Percentiles rank a stretch among this genome's conserved stretches.
Evolutionary conservation across 116 monocot species (phyloP).

Genomic region (Zostera marina): DNA sequence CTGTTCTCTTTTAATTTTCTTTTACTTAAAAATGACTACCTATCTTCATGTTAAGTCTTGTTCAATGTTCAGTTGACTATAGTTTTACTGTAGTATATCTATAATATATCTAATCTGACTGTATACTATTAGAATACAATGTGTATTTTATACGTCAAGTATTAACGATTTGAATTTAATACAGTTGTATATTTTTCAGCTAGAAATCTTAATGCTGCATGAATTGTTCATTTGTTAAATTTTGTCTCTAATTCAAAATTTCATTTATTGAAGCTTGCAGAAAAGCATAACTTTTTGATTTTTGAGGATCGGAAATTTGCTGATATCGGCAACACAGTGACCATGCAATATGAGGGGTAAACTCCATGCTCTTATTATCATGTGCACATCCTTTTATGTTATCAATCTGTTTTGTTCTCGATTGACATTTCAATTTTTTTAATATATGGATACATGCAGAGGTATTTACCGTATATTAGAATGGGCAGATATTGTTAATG

Average conservation of each 20-base stretch:
- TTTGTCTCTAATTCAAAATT: neutral
- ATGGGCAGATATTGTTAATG: slow-evolving; percentile 97
- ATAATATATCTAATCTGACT: no score
- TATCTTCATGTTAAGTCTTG: no score
- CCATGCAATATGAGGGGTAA: slow-evolving; percentile 97
- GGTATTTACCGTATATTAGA: slow-evolving; percentile 87
- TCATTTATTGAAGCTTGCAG: slow-evolving; percentile 43
- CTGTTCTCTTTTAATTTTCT: no score
- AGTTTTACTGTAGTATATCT: no score
- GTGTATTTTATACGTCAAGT: no score
- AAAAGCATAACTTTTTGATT: slow-evolving; percentile 80
- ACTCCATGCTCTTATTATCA: slow-evolving; percentile 1
- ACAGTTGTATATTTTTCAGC: neutral
- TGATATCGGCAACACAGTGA: slow-evolving; percentile 95
- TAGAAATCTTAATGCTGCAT: neutral
- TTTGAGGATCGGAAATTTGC: slow-evolving; percentile 99
- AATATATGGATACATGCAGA: slow-evolving; percentile 19
- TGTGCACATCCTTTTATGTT: slow-evolving; percentile 3
- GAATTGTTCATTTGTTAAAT: slow-evolving; percentile 1
- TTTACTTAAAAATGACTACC: no score
- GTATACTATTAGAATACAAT: no score
- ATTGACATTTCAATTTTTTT: neutral
- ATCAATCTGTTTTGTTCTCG: neutral
- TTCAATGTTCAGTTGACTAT: no score
- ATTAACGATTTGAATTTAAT: neutral